Evolutionary conservation across 495 filamentous ascomycete species (phyloP).

Genomic region (Penicillium pancosmium): DNA sequence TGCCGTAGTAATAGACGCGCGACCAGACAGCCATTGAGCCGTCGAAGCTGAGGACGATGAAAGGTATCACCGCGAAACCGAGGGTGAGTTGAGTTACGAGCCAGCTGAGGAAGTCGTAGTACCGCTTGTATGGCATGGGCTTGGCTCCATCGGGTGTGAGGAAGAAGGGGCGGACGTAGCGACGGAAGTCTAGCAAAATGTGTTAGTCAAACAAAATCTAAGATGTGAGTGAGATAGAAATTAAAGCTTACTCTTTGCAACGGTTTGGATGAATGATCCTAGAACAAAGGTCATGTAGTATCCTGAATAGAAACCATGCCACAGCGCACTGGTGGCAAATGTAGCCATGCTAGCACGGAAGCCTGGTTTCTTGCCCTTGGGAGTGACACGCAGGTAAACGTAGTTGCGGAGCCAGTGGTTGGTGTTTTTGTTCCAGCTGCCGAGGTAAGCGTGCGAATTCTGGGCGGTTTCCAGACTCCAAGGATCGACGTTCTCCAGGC

Average conservation of each 20-base stretch:
- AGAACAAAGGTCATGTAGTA: conserved; percentile 93
- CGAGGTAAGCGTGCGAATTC: conserved; percentile 86
- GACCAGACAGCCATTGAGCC: conserved; percentile 74
- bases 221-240: background rate
- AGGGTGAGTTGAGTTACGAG: conserved; percentile 82
- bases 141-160: conserved; percentile 68
- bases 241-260: conserved; percentile 78
- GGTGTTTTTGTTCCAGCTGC: conserved; percentile 97
- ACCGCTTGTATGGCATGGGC: conserved; percentile 70
- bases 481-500: conserved; percentile 84
- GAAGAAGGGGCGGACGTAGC: conserved; percentile 91
- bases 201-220: conserved; percentile 13
- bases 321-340: conserved; percentile 90
- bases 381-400: conserved; percentile 92
- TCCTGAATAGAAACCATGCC: conserved; percentile 97
- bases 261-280: conserved; percentile 86
- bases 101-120: conserved; percentile 84
- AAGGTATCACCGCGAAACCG: conserved; percentile 79
- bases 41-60: conserved; percentile 73
- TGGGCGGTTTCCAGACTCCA: conserved; percentile 83
- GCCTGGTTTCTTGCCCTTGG: conserved; percentile 92
- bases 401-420: conserved; percentile 97
- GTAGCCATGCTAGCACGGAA: conserved; percentile 95
- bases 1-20: conserved; percentile 85
- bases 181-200: conserved; percentile 70